phyloP scores from a whole-genome alignment of 2,329 filamentous ascomycete species.

The Xylaria sp. region DNA sequence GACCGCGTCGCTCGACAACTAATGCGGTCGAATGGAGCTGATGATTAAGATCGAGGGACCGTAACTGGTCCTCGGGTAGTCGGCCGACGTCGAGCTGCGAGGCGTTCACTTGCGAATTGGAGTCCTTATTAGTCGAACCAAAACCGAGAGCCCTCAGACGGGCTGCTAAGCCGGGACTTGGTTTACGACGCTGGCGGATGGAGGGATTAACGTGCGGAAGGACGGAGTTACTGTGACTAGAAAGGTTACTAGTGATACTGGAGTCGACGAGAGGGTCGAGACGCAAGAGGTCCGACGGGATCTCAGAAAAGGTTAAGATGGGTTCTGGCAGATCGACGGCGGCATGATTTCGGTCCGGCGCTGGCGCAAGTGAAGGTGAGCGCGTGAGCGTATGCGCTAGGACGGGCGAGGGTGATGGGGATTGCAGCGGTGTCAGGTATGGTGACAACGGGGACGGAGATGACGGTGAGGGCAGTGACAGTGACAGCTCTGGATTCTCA shows the following conservation, averaged over 20 bases:
- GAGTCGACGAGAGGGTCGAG: conserved; percentile 33
- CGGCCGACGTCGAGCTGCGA: conserved; percentile 52
- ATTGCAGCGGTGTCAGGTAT: neutral
- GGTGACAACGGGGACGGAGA: neutral
- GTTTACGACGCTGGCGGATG: conserved; percentile 44
- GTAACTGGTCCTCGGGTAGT: conserved; percentile 64
- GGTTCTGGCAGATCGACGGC: conserved; percentile 26
- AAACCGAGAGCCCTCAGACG: conserved; percentile 62
- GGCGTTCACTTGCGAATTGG: conserved; percentile 30
- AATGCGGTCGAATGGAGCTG: conserved; percentile 47
- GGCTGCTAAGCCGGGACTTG: conserved; percentile 59
- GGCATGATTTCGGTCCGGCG: conserved; percentile 28
- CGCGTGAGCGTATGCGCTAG: conserved; percentile 7
- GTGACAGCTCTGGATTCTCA: conserved; percentile 5
- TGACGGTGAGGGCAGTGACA: neutral
- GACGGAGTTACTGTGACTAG: conserved; percentile 25
- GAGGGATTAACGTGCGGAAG: conserved; percentile 26
- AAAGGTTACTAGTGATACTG: conserved; percentile 21
- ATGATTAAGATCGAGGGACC: conserved; percentile 63
- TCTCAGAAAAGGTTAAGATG: conserved; percentile 39
- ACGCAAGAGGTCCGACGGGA: conserved; percentile 38
- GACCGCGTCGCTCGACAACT: conserved; percentile 59
- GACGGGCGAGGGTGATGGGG: neutral
- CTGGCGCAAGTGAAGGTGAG: conserved; percentile 3
- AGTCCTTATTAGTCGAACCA: conserved; percentile 38